Evolutionary conservation across 2,329 filamentous ascomycete genomes (phyloP).

Genomic region (Myriangium duriaei): DNA sequence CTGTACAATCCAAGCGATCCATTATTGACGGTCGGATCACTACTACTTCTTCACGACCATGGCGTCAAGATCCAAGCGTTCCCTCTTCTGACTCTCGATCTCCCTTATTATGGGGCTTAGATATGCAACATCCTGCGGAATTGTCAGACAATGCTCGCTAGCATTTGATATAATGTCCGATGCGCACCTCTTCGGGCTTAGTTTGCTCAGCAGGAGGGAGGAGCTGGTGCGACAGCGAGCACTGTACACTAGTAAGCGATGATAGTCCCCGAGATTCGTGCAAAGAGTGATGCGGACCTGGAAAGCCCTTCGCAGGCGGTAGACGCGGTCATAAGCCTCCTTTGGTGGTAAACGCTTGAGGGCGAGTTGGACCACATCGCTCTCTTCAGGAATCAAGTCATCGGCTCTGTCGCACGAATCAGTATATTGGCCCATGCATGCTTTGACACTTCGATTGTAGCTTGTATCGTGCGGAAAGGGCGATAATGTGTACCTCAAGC

Average conservation of each 20-base stretch:
- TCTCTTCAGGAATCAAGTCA: conserved; percentile 90
- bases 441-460: neutral
- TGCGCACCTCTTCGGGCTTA: conserved; percentile 50
- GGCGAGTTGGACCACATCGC: conserved; percentile 71
- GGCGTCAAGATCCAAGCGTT: conserved; percentile 56
- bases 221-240: conserved; percentile 53
- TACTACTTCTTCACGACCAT: conserved; percentile 44
- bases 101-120: conserved; percentile 55
- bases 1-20: conserved; percentile 1
- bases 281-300: conserved; percentile 55
- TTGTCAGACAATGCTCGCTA: conserved; percentile 11
- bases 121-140: conserved; percentile 50
- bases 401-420: conserved; percentile 55
- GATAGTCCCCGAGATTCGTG: conserved; percentile 14
- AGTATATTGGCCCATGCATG: neutral
- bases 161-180: neutral
- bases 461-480: neutral
- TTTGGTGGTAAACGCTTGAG: conserved; percentile 82
- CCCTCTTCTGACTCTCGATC: conserved; percentile 53
- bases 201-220: conserved; percentile 54
- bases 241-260: conserved; percentile 30
- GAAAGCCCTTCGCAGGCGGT: conserved; percentile 88
- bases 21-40: conserved; percentile 1
- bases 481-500: conserved; percentile 56
- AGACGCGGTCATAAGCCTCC: conserved; percentile 92